phyloP scores from a whole-genome alignment of 2,329 filamentous ascomycete genomes.

The Cladosporium sp. region DNA sequence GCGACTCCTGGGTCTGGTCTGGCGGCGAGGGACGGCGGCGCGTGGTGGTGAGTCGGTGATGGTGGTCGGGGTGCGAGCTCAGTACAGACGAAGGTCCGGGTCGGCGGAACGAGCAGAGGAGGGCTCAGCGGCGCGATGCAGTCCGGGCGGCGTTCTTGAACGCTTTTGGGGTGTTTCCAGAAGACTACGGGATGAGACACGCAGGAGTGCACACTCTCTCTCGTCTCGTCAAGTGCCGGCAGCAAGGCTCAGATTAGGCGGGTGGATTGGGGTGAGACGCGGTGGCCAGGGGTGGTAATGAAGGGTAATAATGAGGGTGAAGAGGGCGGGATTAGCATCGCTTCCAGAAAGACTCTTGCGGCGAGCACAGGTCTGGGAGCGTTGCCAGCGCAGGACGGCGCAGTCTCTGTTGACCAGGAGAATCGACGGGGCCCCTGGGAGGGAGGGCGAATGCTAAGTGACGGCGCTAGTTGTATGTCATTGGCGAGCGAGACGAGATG shows the following conservation, averaged over 20 bases:
- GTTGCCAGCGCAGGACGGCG: conserved; percentile 17
- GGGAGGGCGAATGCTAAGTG: not conserved
- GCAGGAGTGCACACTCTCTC: not conserved
- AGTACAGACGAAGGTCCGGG: conserved; percentile 14
- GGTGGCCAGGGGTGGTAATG: conserved; percentile 19
- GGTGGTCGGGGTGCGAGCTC: not conserved
- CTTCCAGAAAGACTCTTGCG: conserved; percentile 15
- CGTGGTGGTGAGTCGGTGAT: not conserved
- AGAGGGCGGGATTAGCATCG: conserved; percentile 18
- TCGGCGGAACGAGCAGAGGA: conserved; percentile 15
- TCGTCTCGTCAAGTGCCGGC: conserved; percentile 16
- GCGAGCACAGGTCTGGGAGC: conserved; percentile 13
- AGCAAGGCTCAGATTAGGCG: conserved; percentile 4
- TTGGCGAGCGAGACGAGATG: conserved; percentile 20
- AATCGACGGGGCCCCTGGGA: conserved; percentile 6
- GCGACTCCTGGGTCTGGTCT: conserved; percentile 1
- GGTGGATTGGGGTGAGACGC: conserved; percentile 13
- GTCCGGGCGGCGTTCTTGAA: conserved; percentile 4
- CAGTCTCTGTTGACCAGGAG: conserved; percentile 12
- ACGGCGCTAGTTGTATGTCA: conserved; percentile 17
- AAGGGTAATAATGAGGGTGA: conserved; percentile 20
- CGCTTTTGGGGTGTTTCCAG: conserved; percentile 7
- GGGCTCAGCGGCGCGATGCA: conserved; percentile 5
- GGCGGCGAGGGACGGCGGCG: not conserved
- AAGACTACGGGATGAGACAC: conserved; percentile 5